Evolutionary conservation across 352 stramenopile species (phyloP), one percentile per base, ranked within the genome.

Genomic region (Elongisporangium prolatum): DNA sequence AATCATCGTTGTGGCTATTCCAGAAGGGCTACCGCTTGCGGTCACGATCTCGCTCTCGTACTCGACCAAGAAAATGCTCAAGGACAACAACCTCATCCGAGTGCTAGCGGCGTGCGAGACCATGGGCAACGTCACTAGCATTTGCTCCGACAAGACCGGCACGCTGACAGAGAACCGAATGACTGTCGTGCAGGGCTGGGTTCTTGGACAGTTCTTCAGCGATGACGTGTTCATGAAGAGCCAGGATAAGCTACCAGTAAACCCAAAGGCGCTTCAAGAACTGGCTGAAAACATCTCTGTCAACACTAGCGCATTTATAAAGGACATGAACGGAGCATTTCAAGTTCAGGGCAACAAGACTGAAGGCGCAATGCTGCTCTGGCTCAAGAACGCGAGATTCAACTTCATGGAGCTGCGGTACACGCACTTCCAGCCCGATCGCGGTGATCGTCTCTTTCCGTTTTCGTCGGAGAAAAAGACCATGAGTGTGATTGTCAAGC

Each of bases 81-180:
- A 93, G 50, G 96, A 99, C 71, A 96, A 99, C 71, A 99, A 99
- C 68, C 85, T 99, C 34, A 98, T 99, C 34, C 97, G 97, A 52
- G 89, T 98, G 22, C 76, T 99, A 14, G 89, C 97, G 22, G 96
- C 96, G 3, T 99, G 96, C 65, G 97, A 99, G 74, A 99, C 97
- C 0, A 99, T 99, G 96, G 97, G 96, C 22, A 98, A 97, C 72
- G 96, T 97, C 10, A 99, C 96, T 3, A 98, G 92, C 56, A 99
- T 99, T 65, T 99, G 96, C 71, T 98, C 93, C 0, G 96, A 99
- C 72, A 98, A 97, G 71, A 99, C 96, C 2, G 97, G 96, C 50
- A 99, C 96, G 6, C 76, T 99, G 21, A 99, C 95, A 2, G 90
- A 98, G 61, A 99, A 99, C 73, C 97, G 96, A 50, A 99, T 99